A percentile compares a stretch with the other conserved stretches of the same genome.
These are phyloP conservation scores for Boletus insuetus DNA, from an alignment of 768 basidiomycete species.

Conservation along the genomic window DNA sequence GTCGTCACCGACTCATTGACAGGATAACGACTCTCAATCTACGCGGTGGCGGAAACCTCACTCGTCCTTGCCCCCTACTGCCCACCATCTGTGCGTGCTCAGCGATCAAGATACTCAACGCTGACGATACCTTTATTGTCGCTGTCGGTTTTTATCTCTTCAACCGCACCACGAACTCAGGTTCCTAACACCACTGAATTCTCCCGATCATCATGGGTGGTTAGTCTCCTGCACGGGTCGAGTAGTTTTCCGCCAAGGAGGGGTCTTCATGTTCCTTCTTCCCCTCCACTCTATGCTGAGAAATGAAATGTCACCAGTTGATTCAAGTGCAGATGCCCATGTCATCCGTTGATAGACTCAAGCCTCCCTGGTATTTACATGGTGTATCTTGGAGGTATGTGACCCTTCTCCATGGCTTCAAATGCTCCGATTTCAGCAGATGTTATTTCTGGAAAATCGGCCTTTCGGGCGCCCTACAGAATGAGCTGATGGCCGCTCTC, in stretches of 20 bases:
- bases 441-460: conserved; percentile 22
- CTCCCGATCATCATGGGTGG: conserved; percentile 37
- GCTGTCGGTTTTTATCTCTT: conserved; percentile 29
- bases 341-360: conserved; percentile 40
- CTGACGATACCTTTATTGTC: conserved; percentile 7
- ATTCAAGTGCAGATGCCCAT: conserved; percentile 1
- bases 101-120: too few relatives aligned
- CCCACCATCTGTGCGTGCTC: too few relatives aligned
- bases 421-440: conserved; percentile 19
- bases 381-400: conserved; percentile 26
- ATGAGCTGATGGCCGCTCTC: conserved; percentile 18
- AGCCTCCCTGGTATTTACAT: conserved; percentile 37
- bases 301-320: background rate
- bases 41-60: too few relatives aligned
- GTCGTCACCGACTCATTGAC: too few relatives aligned
- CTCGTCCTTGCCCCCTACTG: too few relatives aligned
- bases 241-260: conserved; percentile 40
- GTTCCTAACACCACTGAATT: conserved; percentile 36
- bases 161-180: conserved; percentile 42
- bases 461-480: conserved; percentile 27
- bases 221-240: background rate
- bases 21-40: too few relatives aligned
- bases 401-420: background rate
- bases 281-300: conserved; percentile 28
- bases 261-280: conserved; percentile 36